These are phyloP conservation scores for Marsdenia floribunda DNA, from an alignment of 257 asterid species.

Conservation along the genomic window DNA sequence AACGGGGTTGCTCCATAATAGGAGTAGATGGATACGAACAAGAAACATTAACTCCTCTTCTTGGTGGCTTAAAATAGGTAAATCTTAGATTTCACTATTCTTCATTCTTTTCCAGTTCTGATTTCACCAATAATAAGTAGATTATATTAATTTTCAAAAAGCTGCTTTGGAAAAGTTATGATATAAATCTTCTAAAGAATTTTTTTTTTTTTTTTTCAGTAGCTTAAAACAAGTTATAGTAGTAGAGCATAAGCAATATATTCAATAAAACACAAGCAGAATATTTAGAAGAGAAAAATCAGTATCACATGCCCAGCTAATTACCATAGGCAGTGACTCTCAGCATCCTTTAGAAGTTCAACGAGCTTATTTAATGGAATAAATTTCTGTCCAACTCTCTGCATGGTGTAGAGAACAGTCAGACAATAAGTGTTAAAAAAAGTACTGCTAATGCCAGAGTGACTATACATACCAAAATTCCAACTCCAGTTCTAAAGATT, in stretches of 20 bases:
- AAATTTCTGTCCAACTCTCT: constrained; percentile 57
- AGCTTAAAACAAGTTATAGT: not conserved
- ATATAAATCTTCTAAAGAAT: no score
- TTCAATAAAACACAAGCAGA: not conserved
- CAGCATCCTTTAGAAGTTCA: constrained; percentile 57
- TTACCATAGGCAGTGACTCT: constrained; percentile 64
- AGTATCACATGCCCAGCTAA: not conserved
- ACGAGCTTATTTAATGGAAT: constrained; percentile 47
- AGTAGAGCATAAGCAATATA: not conserved
- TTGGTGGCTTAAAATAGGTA: not conserved
- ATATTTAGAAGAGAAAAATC: not conserved
- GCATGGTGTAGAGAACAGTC: constrained; percentile 25
- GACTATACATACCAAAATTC: constrained; percentile 48
- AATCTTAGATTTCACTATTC: not conserved
- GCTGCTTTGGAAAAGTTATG: not conserved
- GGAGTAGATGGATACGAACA: not conserved
- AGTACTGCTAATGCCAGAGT: constrained; percentile 9
- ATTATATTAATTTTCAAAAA: no score
- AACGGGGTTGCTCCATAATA: no score
- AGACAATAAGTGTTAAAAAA: constrained; percentile 17
- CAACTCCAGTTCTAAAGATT: constrained; percentile 43
- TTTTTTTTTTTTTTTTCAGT: not conserved
- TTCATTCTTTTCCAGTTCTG: no score
- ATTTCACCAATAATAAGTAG: not conserved
- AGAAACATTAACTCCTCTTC: not conserved